Percentiles rank a stretch among this genome's conserved stretches.
phyloP scores from a whole-genome alignment of 73 alveolate genomes.

The Tetrahymena malaccensis region DNA sequence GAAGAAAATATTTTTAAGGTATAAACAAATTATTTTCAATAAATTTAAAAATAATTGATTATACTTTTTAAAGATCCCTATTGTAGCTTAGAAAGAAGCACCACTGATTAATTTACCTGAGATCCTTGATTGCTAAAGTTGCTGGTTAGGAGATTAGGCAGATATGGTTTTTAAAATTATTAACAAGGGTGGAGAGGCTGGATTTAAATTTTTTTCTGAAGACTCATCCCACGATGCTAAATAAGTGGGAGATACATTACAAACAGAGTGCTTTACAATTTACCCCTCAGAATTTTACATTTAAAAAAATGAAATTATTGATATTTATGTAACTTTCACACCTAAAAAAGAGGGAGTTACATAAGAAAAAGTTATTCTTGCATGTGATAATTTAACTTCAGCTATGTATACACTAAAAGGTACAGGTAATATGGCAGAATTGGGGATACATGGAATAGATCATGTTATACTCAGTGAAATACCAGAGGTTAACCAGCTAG shows the following conservation, averaged over 20 bases:
- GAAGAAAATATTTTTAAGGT: constrained; percentile 86
- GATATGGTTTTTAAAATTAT: constrained; percentile 85
- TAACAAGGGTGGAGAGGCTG: constrained; percentile 97
- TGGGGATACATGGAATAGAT: constrained; percentile 57
- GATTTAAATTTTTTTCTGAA: constrained; percentile 84
- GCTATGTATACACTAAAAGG: constrained; percentile 72
- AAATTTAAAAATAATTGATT: too few species aligned
- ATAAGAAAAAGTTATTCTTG: constrained; percentile 67
- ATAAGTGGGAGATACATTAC: constrained; percentile 46
- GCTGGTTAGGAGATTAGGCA: constrained; percentile 89
- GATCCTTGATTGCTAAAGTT: constrained; percentile 85
- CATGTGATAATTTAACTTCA: constrained; percentile 86
- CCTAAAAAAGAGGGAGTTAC: constrained; percentile 87
- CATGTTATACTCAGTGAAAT: not conserved
- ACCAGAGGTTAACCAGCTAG: constrained; percentile 59
- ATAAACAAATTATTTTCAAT: too few species aligned
- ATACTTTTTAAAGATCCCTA: constrained; percentile 50
- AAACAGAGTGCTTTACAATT: constrained; percentile 80
- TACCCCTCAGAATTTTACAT: constrained; percentile 90
- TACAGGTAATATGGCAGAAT: constrained; percentile 71
- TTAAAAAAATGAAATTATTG: constrained; percentile 83
- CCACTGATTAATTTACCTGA: constrained; percentile 81
- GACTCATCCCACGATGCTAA: constrained; percentile 61
- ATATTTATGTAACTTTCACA: constrained; percentile 74
- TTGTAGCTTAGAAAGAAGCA: constrained; percentile 88